Evolutionary conservation across 2,329 filamentous ascomycete species (phyloP).

Genomic region (Diaporthe ampelina): DNA sequence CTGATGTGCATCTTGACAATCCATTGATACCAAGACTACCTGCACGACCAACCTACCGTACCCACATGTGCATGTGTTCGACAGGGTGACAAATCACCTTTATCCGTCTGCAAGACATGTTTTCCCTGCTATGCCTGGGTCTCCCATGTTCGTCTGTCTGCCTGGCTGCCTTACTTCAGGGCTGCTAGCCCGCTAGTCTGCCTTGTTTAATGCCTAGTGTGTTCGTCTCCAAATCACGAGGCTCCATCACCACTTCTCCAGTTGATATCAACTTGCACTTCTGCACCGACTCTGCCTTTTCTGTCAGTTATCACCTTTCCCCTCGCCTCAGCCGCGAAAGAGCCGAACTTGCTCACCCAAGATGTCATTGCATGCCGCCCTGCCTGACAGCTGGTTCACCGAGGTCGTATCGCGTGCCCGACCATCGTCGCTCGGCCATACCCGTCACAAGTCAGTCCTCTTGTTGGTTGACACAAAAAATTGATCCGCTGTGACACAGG

Average conservation of each 20-base stretch:
- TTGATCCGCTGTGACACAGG: conserved; percentile 3
- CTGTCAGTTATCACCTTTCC: conserved; percentile 3
- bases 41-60: not conserved
- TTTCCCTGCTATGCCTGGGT: not conserved
- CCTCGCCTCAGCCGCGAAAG: not conserved
- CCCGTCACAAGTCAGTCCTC: not conserved
- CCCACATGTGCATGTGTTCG: not conserved
- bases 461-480: not conserved
- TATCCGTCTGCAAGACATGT: conserved; percentile 23
- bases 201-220: not conserved
- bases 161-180: not conserved
- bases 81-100: conserved; percentile 7
- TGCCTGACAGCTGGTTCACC: conserved; percentile 5
- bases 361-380: conserved; percentile 16
- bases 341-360: not conserved
- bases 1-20: not conserved
- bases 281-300: not conserved
- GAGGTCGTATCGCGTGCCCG: conserved; percentile 9
- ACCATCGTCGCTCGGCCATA: not conserved
- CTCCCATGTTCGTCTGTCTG: not conserved
- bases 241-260: not conserved
- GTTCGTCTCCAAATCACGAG: not conserved
- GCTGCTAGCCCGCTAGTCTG: not conserved
- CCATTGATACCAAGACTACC: not conserved
- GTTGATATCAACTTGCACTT: not conserved